These are phyloP conservation scores for Clavispora phyllophila DNA, from an alignment of 805 yeast genomes.

Conservation along the genomic window DNA sequence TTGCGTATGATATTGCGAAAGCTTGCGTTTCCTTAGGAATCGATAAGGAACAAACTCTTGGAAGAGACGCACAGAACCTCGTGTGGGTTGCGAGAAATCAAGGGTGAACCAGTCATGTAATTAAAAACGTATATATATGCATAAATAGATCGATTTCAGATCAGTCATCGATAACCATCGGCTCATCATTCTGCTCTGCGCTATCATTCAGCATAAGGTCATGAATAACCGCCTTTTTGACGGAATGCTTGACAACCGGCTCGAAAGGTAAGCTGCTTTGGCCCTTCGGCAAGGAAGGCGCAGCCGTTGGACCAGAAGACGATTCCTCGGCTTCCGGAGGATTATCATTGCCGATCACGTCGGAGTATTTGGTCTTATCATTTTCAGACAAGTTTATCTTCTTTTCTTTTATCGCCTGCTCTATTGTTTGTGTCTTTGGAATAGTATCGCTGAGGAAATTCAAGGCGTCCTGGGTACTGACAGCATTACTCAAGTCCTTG, in stretches of 20 bases:
- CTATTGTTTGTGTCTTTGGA: constrained; percentile 54
- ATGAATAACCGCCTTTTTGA: constrained; percentile 30
- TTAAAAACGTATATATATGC: constrained; percentile 6
- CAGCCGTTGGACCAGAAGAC: not conserved
- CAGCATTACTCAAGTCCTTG: constrained; percentile 65
- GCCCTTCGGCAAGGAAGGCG: constrained; percentile 30
- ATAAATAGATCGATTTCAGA: not conserved
- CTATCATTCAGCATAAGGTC: constrained; percentile 26
- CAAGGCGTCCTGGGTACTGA: constrained; percentile 52
- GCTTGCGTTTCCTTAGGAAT: constrained; percentile 27
- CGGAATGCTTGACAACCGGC: constrained; percentile 5
- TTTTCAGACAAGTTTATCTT: constrained; percentile 22
- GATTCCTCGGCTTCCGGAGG: constrained; percentile 1
- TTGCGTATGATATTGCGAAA: constrained; percentile 31
- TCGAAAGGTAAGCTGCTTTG: constrained; percentile 34
- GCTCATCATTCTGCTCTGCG: constrained; percentile 4
- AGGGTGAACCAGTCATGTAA: constrained; percentile 8
- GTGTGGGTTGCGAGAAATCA: constrained; percentile 24
- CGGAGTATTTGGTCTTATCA: constrained; percentile 7
- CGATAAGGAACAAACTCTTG: constrained; percentile 13
- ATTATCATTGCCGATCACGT: constrained; percentile 4
- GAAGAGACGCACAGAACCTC: constrained; percentile 24
- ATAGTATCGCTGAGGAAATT: constrained; percentile 61
- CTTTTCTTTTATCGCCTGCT: constrained; percentile 42
- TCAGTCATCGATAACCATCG: constrained; percentile 8